Percentiles rank a stretch among this genome's conserved stretches.
phyloP scores from a whole-genome alignment of 2,329 filamentous ascomycete species.

The Trichoderma hamatum region DNA sequence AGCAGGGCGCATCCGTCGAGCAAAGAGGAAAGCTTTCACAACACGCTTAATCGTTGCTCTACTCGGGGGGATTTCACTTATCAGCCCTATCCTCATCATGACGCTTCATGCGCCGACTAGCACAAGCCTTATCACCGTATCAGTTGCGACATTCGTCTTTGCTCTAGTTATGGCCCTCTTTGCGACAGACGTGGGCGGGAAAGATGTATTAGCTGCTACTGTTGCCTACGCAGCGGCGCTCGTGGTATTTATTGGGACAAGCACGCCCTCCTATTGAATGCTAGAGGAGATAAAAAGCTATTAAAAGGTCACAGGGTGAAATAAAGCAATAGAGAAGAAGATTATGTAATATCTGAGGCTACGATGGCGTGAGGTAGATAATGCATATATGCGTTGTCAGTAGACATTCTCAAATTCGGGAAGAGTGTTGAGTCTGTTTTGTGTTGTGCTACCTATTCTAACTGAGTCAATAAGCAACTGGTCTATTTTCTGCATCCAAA shows the following conservation, averaged over 20 bases:
- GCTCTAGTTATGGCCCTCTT: not conserved
- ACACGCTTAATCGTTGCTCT: not conserved
- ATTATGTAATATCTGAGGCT: not conserved
- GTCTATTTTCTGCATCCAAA: no score
- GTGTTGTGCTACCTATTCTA: no score
- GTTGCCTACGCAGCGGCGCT: not conserved
- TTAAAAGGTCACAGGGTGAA: no score
- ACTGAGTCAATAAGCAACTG: no score
- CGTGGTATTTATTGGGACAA: not conserved
- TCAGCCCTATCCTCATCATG: not conserved
- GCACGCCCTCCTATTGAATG: not conserved
- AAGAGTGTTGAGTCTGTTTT: no score
- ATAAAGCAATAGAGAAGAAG: no score
- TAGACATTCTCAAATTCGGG: no score
- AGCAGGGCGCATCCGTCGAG: not conserved
- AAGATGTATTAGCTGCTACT: not conserved
- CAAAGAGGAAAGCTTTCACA: not conserved
- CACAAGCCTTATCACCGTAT: not conserved
- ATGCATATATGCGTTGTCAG: no score
- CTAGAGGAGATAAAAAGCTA: not conserved
- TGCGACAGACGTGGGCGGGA: not conserved
- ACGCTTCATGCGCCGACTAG: not conserved
- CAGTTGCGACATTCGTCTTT: not conserved
- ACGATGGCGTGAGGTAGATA: not conserved
- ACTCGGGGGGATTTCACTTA: not conserved